These are phyloP conservation scores for Sporothrix humicola DNA, from an alignment of 2,329 filamentous ascomycete species.

Conservation along the genomic window DNA sequence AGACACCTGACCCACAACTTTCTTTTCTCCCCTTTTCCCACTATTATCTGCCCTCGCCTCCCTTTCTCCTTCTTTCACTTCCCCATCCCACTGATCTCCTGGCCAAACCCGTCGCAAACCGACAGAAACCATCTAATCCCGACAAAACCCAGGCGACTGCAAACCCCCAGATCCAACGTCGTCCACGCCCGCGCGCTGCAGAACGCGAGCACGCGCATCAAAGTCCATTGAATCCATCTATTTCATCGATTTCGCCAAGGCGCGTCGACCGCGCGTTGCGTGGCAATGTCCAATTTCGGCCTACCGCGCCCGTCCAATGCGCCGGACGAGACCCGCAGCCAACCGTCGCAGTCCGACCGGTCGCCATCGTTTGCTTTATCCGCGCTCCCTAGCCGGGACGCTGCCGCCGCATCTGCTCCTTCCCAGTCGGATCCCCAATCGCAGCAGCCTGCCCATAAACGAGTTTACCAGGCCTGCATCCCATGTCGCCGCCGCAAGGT, in stretches of 20 bases:
- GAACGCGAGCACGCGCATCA: conserved; percentile 9
- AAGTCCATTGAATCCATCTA: conserved; percentile 23
- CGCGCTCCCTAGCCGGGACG: conserved; percentile 31
- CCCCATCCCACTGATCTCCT: conserved; percentile 22
- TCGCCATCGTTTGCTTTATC: conserved; percentile 36
- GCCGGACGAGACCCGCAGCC: conserved; percentile 31
- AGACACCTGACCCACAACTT: neutral
- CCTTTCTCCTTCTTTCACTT: conserved; percentile 15
- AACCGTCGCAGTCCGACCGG: conserved; percentile 32
- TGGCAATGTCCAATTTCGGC: conserved; percentile 42
- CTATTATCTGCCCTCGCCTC: conserved; percentile 23
- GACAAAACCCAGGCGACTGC: conserved; percentile 29
- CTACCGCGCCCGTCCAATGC: conserved; percentile 33
- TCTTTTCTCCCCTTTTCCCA: conserved; percentile 25
- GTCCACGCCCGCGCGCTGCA: conserved; percentile 17
- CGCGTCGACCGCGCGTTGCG: conserved; percentile 16
- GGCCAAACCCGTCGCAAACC: conserved; percentile 43
- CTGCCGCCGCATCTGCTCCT: conserved; percentile 27
- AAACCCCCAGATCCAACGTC: neutral
- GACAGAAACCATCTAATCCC: conserved; percentile 37
- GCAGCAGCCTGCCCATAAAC: conserved; percentile 52
- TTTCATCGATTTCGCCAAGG: conserved; percentile 14
- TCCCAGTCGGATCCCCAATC: conserved; percentile 30
- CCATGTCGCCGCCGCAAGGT: conserved; percentile 67
- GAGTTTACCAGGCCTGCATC: conserved; percentile 68